Base-by-base conservation (phyloP, 208 protist genomes). In the Wallacemonas rigidus region DNA sequence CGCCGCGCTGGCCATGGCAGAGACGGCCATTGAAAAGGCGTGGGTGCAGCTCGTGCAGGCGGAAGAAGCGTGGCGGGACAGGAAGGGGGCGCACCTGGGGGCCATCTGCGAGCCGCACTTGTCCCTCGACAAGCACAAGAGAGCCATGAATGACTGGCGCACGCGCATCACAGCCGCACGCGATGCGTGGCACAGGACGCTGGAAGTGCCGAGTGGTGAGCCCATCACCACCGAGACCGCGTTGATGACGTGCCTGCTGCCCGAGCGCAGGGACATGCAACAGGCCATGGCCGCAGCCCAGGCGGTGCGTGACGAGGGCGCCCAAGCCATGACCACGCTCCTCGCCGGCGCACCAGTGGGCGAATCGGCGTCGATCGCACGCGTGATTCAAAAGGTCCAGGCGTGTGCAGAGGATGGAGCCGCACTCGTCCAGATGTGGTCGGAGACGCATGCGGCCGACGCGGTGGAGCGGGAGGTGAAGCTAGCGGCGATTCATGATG, bases 1-100 rank as follows among this genome's bases (percentile, higher is more conserved):
- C 26, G 57, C 39, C 1, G 69, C 76, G 8, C 69, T 88, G 9
- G 68, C 77, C 40, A 61, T 71, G 14, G 76, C 82, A 11, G 43
- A 80, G 58, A 72, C 47, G 12, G 55, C 67, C 9, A 45, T 68
- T 14, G 6, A 17, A 44, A 26, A 41, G 40, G 48, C 67, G 38
- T 71, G 51, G 67, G 51, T 56, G 12, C 26, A 47, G 39, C 67
- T 45, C 38, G 48, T 71, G 53, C 14, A 47, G 39, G 48, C 67
- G 2, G 67, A 54, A n/a, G 39, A 48, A 36, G 53, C 12, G 39
- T 61, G 67, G 51, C 39, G 39, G 4, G 60, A 65, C 8, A 6
- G 43, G 14, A 65, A 65, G 43, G 43, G 50, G 5, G 60, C 60
- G 4, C 60, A 65, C 41, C 60, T 65, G 4, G 60, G 60, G 5